Conservation (phyloP, 2,329 filamentous ascomycete genomes). For the Hysterium pulicare region DNA sequence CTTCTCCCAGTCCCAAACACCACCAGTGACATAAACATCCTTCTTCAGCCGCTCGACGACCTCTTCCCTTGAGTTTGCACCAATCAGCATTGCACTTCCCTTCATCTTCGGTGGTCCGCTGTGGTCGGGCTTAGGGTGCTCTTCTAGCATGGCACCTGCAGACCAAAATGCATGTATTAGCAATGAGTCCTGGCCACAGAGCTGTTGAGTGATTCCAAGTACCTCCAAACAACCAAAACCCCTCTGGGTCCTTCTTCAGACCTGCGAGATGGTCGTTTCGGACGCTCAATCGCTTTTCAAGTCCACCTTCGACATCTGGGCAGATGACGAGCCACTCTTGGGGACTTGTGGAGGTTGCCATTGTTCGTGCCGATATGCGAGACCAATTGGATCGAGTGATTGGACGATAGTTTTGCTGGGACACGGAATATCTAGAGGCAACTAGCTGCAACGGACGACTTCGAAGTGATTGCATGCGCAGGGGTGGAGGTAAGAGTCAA, state of each 20-base stretch:
- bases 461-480: not conserved
- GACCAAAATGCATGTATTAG: not conserved
- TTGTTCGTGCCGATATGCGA: slow-evolving; percentile 11
- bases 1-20: slow-evolving; percentile 70
- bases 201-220: slow-evolving; percentile 8
- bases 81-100: slow-evolving; percentile 67
- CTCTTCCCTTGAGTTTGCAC: slow-evolving; percentile 67
- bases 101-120: slow-evolving; percentile 62
- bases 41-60: slow-evolving; percentile 62
- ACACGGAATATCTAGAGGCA: too few relatives aligned
- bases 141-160: slow-evolving; percentile 35
- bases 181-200: not conserved
- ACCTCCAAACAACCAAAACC: slow-evolving; percentile 37
- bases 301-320: slow-evolving; percentile 42
- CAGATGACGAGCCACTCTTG: slow-evolving; percentile 52
- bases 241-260: slow-evolving; percentile 24
- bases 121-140: slow-evolving; percentile 55
- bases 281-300: slow-evolving; percentile 43
- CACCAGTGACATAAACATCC: slow-evolving; percentile 68
- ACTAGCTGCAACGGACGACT: not conserved
- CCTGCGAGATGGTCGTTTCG: slow-evolving; percentile 34
- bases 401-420: too few relatives aligned
- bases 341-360: slow-evolving; percentile 19
- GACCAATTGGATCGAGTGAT: too few relatives aligned
- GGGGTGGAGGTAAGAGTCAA: too few relatives aligned